These are phyloP conservation scores for Dovyalis caffra DNA, from an alignment of 345 rosid genomes.

Conservation along the genomic window DNA sequence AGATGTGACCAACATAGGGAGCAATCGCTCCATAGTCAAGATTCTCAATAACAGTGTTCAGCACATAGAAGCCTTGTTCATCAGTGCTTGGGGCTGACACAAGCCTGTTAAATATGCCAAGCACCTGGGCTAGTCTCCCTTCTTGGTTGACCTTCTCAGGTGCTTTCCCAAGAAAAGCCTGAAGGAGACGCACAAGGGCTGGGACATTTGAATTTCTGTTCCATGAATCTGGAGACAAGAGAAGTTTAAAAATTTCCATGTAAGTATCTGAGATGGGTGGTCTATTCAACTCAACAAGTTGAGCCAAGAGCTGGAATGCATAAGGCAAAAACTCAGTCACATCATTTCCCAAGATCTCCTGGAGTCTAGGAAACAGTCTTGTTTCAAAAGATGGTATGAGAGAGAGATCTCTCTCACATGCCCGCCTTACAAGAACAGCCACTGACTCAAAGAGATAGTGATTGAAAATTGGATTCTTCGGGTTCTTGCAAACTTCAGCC, in stretches of 20 bases:
- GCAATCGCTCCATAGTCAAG: conserved; percentile 68
- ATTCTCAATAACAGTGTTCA: conserved; percentile 82
- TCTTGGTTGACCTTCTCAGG: conserved; percentile 76
- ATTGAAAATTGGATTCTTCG: conserved; percentile 87
- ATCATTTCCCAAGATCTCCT: conserved; percentile 70
- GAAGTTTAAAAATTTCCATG: conserved; percentile 81
- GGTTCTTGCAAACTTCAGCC: conserved; percentile 84
- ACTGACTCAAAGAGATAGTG: conserved; percentile 97
- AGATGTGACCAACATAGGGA: conserved; percentile 58
- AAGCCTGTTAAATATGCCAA: conserved; percentile 84
- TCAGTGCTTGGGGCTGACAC: conserved; percentile 69
- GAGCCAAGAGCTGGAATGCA: conserved; percentile 95
- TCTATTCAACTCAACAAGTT: conserved; percentile 81
- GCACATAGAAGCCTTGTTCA: conserved; percentile 93
- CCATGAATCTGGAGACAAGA: conserved; percentile 86
- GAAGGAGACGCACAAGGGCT: conserved; percentile 97
- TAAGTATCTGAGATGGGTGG: conserved; percentile 78
- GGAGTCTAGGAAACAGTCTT: conserved; percentile 79
- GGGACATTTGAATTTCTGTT: conserved; percentile 88
- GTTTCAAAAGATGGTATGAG: conserved; percentile 70
- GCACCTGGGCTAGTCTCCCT: conserved; percentile 71
- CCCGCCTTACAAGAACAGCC: conserved; percentile 87
- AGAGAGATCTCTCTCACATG: conserved; percentile 76
- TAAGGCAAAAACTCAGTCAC: conserved; percentile 95
- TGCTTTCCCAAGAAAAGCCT: conserved; percentile 93